Evolutionary conservation across 108 stramenopile species (phyloP).

Genomic region (Pseudonitzschia multiseries): DNA sequence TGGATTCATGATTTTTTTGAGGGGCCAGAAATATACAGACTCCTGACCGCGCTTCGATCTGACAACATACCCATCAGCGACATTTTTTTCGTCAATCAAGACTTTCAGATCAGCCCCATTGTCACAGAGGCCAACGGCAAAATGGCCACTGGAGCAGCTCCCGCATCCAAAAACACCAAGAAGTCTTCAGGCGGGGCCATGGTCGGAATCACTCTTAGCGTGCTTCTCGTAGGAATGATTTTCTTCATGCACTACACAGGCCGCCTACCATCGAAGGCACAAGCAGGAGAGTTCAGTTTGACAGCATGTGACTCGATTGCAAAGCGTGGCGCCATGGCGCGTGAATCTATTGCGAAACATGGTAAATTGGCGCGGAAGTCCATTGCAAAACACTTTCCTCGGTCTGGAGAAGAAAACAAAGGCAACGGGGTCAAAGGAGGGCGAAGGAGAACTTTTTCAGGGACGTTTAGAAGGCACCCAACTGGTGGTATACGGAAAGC

Average conservation of each 20-base stretch:
- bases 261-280: conserved; percentile 3
- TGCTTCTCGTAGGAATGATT: conserved; percentile 11
- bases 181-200: conserved; percentile 9
- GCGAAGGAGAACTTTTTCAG: conserved; percentile 22
- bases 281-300: background rate
- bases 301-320: conserved; percentile 12
- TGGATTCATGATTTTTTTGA: conserved; percentile 27
- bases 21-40: conserved; percentile 22
- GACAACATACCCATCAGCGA: conserved; percentile 24
- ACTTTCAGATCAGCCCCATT: background rate
- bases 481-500: conserved; percentile 27
- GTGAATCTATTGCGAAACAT: background rate
- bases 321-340: background rate
- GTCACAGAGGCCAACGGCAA: background rate
- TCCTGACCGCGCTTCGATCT: conserved; percentile 16
- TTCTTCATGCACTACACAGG: conserved; percentile 23
- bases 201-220: conserved; percentile 8
- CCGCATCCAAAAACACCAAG: background rate
- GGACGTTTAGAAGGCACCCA: conserved; percentile 29
- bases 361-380: background rate
- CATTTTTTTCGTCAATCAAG: conserved; percentile 19
- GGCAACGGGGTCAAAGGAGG: conserved; percentile 6
- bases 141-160: background rate
- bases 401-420: background rate
- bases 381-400: background rate